Conservation (phyloP, 768 basidiomycete species). For the Paxillus rubicundulus region DNA sequence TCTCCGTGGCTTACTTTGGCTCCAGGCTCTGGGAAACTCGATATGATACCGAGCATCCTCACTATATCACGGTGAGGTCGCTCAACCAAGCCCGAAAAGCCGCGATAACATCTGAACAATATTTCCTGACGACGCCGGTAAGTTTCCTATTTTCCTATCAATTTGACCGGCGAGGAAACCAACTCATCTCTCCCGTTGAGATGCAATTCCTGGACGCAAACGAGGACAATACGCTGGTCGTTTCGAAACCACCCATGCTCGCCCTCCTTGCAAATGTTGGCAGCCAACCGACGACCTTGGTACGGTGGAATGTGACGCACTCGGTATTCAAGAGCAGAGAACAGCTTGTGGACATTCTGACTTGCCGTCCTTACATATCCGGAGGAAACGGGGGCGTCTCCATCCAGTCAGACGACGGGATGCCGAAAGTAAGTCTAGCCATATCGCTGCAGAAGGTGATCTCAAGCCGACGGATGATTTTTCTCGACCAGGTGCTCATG, state of each 20-base stretch:
- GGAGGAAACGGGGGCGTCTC: conserved; percentile 41
- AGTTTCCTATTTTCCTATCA: conserved; percentile 8
- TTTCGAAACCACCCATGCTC: conserved; percentile 57
- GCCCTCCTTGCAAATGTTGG: conserved; percentile 57
- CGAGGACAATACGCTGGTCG: conserved; percentile 39
- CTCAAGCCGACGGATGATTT: background rate
- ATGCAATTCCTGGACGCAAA: conserved; percentile 44
- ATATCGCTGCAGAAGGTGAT: background rate
- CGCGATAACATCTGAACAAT: conserved; percentile 41
- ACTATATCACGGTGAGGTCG: conserved; percentile 43
- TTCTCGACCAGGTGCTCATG: conserved; percentile 33
- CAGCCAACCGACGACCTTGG: conserved; percentile 28
- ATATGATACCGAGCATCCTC: conserved; percentile 49
- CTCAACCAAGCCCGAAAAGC: conserved; percentile 55
- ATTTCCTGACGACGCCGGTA: conserved; percentile 49
- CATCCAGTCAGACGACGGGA: conserved; percentile 39
- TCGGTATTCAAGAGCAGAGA: conserved; percentile 40
- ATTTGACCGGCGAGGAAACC: background rate
- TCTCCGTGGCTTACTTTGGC: conserved; percentile 4
- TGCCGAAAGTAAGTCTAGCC: conserved; percentile 40
- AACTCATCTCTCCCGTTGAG: conserved; percentile 26
- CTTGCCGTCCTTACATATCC: conserved; percentile 40
- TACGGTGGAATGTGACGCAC: conserved; percentile 44
- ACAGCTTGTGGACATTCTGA: conserved; percentile 51
- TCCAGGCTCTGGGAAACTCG: conserved; percentile 58